A percentile compares a stretch with the other conserved stretches of the same genome.
Conservation (phyloP, 768 basidiomycete species). For the Lactarius pseudohatsudake region DNA sequence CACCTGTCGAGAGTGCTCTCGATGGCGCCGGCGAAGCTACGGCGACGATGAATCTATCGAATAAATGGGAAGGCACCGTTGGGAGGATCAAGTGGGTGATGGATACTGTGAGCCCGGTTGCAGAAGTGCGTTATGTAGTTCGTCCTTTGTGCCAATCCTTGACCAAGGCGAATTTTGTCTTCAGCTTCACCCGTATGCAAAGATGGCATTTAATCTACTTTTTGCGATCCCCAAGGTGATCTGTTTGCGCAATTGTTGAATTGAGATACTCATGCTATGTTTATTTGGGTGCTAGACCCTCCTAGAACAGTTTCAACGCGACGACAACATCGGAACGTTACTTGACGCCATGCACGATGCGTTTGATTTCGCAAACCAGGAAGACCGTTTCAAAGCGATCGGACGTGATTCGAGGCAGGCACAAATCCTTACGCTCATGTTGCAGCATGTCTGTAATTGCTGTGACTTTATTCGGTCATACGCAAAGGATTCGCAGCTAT, state of each 20-base stretch:
- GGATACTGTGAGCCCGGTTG: not conserved
- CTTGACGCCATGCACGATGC: not conserved
- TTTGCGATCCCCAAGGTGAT: not conserved
- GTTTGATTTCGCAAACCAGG: not conserved
- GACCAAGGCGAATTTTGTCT: not conserved
- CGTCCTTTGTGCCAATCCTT: not conserved
- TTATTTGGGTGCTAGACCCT: not conserved
- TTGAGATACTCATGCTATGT: not conserved
- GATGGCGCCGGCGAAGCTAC: not conserved
- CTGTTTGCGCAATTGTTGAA: not conserved
- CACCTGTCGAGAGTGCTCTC: not conserved
- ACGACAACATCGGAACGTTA: not conserved
- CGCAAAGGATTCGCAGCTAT: not conserved
- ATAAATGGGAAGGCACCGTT: not conserved
- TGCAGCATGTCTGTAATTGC: not conserved
- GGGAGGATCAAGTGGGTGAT: not conserved
- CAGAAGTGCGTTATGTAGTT: not conserved
- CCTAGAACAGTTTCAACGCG: not conserved
- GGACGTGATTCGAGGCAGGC: not conserved
- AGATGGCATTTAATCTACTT: not conserved
- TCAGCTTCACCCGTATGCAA: not conserved
- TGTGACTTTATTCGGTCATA: not conserved
- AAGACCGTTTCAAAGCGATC: not conserved
- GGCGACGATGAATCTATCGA: not conserved
- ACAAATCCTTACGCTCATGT: not conserved